Base-by-base conservation (phyloP, 2,329 filamentous ascomycete species). In the Gremmenia infestans region DNA sequence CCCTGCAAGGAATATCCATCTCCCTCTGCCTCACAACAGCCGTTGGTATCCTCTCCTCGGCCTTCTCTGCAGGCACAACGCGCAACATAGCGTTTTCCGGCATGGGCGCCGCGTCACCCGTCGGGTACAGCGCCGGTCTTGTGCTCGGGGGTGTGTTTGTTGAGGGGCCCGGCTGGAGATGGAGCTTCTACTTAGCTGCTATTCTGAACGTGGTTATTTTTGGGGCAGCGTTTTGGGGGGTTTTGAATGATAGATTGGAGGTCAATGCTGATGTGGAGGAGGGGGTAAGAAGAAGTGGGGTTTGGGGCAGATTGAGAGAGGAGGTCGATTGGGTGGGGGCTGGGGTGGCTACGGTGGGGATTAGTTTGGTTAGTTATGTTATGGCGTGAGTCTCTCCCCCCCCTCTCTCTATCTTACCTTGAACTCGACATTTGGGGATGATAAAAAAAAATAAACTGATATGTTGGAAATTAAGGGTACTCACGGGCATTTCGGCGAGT, bases 401-500 rank as follows among this genome's bases (percentile, higher is more conserved):
- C 25, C 8, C 8, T 28, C 25, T 28, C 8, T 40, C 14, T 40
- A 9, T 5, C 37, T 17, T 40, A 14, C 5, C 37, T n/a, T 40
- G 37, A 40, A 40, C n/a, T 40, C 37, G 25, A 28, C 7, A 28
- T 28, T 17, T 40, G 6, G 37, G 37, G n/a, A 40, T 14, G 9
- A 9, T 15, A 2, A 28, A 25, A 28, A 28, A 28, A 7, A 8
- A 2, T 8, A 28, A 28, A 40, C 37, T 40, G 37, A 40, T 15
- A 40, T 5, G 5, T 40, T 17, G 12, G 7, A 19, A 17, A 40
- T 15, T 15, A 17, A 17, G 47, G 49, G 19, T 19, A 12, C 32
- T 54, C 4, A 57, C 55, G 3, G 55, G 23, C 9, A 55, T 40
- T 43, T 28, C 39, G 8, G 45, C 57, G 9, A 37, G 37, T 19